Percentiles rank a stretch among this genome's conserved stretches.
Conservation (phyloP, 164 flowering plant genomes). For the Annona cherimola region DNA sequence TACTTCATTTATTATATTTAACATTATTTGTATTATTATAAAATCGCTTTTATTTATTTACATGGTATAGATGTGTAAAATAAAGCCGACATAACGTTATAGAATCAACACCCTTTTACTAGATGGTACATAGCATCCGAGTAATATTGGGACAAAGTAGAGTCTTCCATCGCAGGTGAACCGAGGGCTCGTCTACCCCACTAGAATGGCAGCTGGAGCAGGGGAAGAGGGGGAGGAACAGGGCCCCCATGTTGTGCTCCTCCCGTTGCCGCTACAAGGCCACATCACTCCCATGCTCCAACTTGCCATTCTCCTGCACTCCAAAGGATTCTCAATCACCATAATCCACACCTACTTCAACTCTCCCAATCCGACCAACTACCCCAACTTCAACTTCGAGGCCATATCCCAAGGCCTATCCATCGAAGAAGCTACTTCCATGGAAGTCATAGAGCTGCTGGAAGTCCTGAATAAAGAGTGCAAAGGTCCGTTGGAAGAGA, state of each 20-base stretch:
- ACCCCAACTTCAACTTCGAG: conserved; percentile 40
- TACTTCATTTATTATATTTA: too few relatives aligned
- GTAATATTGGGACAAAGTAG: too few relatives aligned
- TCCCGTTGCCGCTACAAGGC: conserved; percentile 47
- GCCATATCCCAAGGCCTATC: conserved; percentile 15
- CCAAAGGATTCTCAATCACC: conserved; percentile 47
- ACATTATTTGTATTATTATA: too few relatives aligned
- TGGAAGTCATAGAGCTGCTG: conserved; percentile 6
- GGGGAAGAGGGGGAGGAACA: neutral
- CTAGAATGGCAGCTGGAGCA: neutral
- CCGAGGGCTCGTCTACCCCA: neutral
- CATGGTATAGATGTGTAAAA: too few relatives aligned
- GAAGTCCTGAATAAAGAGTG: conserved; percentile 24
- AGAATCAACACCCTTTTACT: too few relatives aligned
- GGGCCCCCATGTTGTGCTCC: conserved; percentile 13
- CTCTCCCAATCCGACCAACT: conserved; percentile 27
- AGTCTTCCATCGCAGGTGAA: too few relatives aligned
- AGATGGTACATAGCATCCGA: too few relatives aligned
- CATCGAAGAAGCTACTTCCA: conserved; percentile 1
- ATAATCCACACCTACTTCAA: conserved; percentile 41
- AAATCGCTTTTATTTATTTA: too few relatives aligned
- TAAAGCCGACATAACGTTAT: too few relatives aligned
- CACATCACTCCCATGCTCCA: conserved; percentile 50
- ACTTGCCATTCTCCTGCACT: conserved; percentile 34
- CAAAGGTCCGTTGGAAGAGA: conserved; percentile 9